Base-by-base conservation (phyloP, 106 monocot genomes). In the Amphibolis antarctica region DNA sequence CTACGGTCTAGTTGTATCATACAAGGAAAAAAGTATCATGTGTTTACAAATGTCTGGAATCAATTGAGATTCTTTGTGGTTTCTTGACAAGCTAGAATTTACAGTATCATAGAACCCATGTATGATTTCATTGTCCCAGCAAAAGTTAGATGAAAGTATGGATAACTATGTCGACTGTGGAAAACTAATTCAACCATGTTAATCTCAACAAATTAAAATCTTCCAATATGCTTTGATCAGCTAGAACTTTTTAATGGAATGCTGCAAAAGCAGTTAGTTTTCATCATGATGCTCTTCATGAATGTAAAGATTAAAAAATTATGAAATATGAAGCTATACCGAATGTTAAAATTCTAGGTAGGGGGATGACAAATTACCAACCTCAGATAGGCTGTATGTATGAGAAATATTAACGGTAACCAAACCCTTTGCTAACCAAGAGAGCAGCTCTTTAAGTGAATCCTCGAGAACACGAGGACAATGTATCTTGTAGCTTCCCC, bases 401-500 rank as follows among this genome's bases (percentile, higher is more conserved):
- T 98, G 90, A 69, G 90, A 98, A 69, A 98, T 78, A 20, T 85
- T 64, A 46, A 98, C 56, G 28, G 42, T 78, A 64, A 98, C 82
- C 79, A 87, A 71, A 19, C 90, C 96, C 63, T 72, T 80, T 26
- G 86, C 79, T 10, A 98, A 70, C 96, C 96, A 98, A 20, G 83
- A 72, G 55, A 98, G 80, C 49, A 98, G 71, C 59, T 98, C 84
- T 30, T 82, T 82, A n/a, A 91, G 65, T 13, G 96, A 98, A 59
- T 98, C 82, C 66, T 74, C 80, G 57, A 98, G 82, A 59, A 98
- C 76, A 49, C 59, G 22, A 21, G 90, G 90, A 6, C 31, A 66
- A 78, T 98, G 84, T 26, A 75, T 68, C 46, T 59, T 80, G 75
- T 91, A 77, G 64, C 90, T 98, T 46, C 96, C 90, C 96, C 86